phyloP scores from a whole-genome alignment of 2,329 filamentous ascomycete species.

The Nemania sp. region DNA sequence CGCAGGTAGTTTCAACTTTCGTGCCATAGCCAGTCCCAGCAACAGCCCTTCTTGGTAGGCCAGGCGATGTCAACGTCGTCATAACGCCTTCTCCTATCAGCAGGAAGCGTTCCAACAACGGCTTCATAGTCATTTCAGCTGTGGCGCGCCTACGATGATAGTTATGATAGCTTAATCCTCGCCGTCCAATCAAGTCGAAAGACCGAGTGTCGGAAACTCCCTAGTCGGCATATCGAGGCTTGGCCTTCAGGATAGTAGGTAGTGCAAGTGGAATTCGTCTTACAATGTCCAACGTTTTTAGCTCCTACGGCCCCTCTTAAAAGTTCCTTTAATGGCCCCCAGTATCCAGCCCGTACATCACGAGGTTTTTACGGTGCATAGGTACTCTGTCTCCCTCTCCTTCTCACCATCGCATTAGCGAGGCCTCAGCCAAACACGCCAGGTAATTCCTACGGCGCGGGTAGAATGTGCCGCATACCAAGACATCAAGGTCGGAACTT shows the following conservation, averaged over 20 bases:
- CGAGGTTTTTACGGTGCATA: not conserved
- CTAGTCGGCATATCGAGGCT: conserved; percentile 12
- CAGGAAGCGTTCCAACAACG: conserved; percentile 4
- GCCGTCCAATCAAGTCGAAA: conserved; percentile 7
- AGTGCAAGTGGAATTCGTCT: not conserved
- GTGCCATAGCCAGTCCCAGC: not conserved
- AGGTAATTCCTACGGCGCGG: not conserved
- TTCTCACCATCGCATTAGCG: conserved; percentile 25
- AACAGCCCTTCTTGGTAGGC: not conserved
- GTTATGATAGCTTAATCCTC: conserved; percentile 5
- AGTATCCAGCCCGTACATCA: conserved; percentile 4
- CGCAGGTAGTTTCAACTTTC: conserved; percentile 15
- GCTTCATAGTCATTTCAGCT: conserved; percentile 19
- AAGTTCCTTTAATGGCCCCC: not conserved
- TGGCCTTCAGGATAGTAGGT: not conserved
- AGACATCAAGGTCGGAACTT: not conserved
- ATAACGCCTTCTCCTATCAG: conserved; percentile 10
- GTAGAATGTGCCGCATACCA: conserved; percentile 3
- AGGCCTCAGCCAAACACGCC: not conserved
- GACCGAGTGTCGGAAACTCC: not conserved
- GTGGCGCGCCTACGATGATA: conserved; percentile 15
- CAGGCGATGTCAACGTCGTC: not conserved
- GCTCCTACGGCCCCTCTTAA: not conserved
- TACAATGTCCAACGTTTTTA: conserved; percentile 10
- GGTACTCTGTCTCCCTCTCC: conserved; percentile 15